phyloP scores from a whole-genome alignment of 2,329 filamentous ascomycete genomes.

The Stenocarpella maydis region DNA sequence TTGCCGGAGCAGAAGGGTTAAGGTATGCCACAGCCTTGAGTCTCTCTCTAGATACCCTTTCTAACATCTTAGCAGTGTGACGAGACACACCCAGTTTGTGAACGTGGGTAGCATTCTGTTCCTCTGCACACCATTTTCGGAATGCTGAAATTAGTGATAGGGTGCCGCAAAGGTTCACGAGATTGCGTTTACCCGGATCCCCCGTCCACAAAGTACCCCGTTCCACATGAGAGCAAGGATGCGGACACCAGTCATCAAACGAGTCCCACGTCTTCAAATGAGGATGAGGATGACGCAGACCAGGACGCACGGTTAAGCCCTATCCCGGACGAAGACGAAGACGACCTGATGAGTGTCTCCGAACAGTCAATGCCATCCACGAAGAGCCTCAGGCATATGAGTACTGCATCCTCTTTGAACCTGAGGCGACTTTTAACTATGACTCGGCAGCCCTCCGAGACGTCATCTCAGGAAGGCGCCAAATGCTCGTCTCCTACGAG shows the following conservation, averaged over 20 bases:
- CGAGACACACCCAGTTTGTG: constrained; percentile 85
- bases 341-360: constrained; percentile 43
- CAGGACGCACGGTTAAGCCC: constrained; percentile 56
- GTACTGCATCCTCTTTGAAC: constrained; percentile 49
- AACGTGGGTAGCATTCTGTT: constrained; percentile 60
- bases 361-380: constrained; percentile 38
- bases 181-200: constrained; percentile 90
- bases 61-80: constrained; percentile 74
- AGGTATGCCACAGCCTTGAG: constrained; percentile 53
- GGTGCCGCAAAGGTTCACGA: constrained; percentile 90
- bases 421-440: constrained; percentile 43
- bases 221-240: constrained; percentile 49
- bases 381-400: constrained; percentile 46
- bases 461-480: constrained; percentile 58
- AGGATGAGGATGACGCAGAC: constrained; percentile 58
- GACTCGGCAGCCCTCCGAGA: constrained; percentile 61
- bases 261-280: constrained; percentile 64
- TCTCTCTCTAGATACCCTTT: neutral
- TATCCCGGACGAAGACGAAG: constrained; percentile 65
- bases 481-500: constrained; percentile 62
- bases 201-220: constrained; percentile 53
- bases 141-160: constrained; percentile 51
- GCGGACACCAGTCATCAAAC: constrained; percentile 48
- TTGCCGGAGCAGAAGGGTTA: constrained; percentile 88
- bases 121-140: neutral